Conservation (phyloP, 345 rosid genomes). For the Eucalyptus leucophloia region DNA sequence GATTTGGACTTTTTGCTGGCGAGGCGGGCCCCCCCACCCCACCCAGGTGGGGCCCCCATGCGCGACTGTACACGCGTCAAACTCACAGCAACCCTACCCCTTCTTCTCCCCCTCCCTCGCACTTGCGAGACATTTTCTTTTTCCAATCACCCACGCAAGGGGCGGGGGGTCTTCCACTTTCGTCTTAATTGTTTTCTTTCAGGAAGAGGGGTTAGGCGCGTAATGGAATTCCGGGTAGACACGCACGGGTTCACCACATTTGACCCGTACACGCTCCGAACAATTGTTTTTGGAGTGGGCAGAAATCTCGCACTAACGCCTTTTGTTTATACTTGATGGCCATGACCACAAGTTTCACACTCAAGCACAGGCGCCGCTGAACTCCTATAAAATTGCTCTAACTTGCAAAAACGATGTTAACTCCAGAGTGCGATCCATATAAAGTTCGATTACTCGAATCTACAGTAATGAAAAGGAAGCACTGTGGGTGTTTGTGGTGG, state of each 20-base stretch:
- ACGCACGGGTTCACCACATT: not conserved
- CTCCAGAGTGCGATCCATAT: rapidly evolving
- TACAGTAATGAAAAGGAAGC: not conserved
- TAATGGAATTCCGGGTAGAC: not conserved
- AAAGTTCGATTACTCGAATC: not conserved
- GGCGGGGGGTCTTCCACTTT: not conserved
- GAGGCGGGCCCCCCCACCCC: too few relatives aligned
- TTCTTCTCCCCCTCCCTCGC: not conserved
- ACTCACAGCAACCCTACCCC: not conserved
- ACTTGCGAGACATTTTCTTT: too few relatives aligned
- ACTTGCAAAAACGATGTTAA: too few relatives aligned
- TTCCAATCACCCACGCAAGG: not conserved
- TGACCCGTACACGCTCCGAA: not conserved
- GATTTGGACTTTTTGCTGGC: not conserved
- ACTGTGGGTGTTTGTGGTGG: not conserved
- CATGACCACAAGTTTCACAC: too few relatives aligned
- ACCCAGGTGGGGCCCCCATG: too few relatives aligned
- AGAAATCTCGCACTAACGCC: not conserved
- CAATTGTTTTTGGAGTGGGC: not conserved
- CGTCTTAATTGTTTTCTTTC: not conserved
- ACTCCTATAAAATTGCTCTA: not conserved
- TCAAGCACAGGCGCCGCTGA: too few relatives aligned
- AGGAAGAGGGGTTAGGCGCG: not conserved
- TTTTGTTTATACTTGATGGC: not conserved
- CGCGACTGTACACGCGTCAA: conserved; percentile 3